Evolutionary conservation across 2,329 filamentous ascomycete genomes (phyloP), one percentile per base, ranked within the genome.

Genomic region (Ustilaginoidea virens): DNA sequence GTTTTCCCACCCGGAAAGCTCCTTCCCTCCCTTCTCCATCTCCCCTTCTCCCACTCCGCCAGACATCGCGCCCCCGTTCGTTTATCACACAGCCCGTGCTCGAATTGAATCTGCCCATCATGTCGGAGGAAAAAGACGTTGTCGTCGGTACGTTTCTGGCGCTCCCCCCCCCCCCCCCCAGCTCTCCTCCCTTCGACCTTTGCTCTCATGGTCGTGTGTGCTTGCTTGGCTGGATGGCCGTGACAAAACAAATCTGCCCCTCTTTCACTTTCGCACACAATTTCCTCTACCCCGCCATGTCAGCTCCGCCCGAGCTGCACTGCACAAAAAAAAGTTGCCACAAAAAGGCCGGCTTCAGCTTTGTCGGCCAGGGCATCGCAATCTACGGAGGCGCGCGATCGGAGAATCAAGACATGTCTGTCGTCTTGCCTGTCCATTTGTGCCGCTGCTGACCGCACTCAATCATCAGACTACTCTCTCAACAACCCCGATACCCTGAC

Each of bases 401-500:
- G n/a, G n/a, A n/a, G n/a, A n/a, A n/a, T n/a, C n/a, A n/a, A n/a
- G n/a, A n/a, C n/a, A n/a, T n/a, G n/a, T n/a, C n/a, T n/a, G n/a
- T n/a, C n/a, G n/a, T n/a, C n/a, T n/a, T n/a, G n/a, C n/a, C 19
- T 5, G 20, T 7, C 20, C 17, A 17, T 5, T 13, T 6, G 21
- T 13, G 4, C 14, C 7, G 25, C 19, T 18, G 27, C 35, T 37
- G 23, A 37, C 17, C 12, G 11, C 17, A 18, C 27, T 27, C 17
- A n/a, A n/a, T n/a, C n/a, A n/a, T n/a, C 44, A 92, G 82, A 92
- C 56, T 86, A 92, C 64, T 71, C 80, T 43, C 74, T 94, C 56
- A 81, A 75, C 58, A 90, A 92, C 66, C 82, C 81, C 37, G 81
- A 92, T 56, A 94, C 85, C 47, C 71, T 98, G 47, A 96, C 90